Conservation (phyloP, 805 yeast species). For the Cyberlindnera mycetangii region DNA sequence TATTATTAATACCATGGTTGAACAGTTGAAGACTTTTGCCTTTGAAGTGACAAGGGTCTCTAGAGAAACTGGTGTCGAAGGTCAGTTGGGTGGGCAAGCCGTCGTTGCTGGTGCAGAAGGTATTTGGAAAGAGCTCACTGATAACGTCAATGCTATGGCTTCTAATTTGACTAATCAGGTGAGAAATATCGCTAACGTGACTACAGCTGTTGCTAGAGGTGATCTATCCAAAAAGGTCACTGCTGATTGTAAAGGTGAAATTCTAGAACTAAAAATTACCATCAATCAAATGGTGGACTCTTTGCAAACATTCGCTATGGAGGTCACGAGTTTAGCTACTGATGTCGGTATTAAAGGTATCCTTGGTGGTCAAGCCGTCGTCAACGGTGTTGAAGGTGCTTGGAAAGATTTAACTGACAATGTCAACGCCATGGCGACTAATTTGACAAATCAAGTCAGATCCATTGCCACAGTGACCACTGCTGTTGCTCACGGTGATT, state of each 20-base stretch:
- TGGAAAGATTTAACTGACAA: constrained; percentile 92
- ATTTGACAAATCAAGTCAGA: constrained; percentile 86
- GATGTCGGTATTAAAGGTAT: constrained; percentile 94
- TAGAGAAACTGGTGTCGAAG: constrained; percentile 86
- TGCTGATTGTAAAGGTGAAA: constrained; percentile 90
- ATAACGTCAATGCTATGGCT: constrained; percentile 90
- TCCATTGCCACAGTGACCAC: constrained; percentile 92
- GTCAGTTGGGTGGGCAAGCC: constrained; percentile 86
- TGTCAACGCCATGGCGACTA: constrained; percentile 91
- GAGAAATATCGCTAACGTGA: constrained; percentile 83
- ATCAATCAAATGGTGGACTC: constrained; percentile 93
- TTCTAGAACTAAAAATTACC: constrained; percentile 78
- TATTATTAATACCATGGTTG: constrained; percentile 88
- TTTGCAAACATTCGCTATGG: constrained; percentile 81
- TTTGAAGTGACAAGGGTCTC: constrained; percentile 88
- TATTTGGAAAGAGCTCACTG: constrained; percentile 85
- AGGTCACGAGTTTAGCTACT: constrained; percentile 85
- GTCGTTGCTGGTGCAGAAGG: constrained; percentile 80
- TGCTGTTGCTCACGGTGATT: constrained; percentile 92
- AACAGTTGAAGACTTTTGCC: constrained; percentile 80
- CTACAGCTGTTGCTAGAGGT: constrained; percentile 86
- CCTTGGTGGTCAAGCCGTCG: constrained; percentile 89
- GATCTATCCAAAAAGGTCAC: constrained; percentile 81
- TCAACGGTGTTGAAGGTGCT: constrained; percentile 83
- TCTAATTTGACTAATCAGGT: constrained; percentile 83